These are phyloP conservation scores for Plasmodium vivax DNA, from an alignment of 169 alveolate genomes.

Conservation along the genomic window DNA sequence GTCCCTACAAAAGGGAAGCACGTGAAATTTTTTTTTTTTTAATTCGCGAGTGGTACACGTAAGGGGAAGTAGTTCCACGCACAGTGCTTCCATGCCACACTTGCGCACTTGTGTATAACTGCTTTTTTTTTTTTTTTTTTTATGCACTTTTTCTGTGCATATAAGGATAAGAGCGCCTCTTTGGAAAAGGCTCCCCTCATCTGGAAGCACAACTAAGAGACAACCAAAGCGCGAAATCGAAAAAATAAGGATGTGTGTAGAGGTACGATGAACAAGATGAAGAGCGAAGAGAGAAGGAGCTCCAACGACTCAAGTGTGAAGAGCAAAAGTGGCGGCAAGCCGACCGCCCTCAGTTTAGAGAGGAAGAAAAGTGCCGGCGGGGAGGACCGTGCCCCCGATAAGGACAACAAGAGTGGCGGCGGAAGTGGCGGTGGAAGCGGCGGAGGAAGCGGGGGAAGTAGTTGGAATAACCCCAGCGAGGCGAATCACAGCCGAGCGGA, in stretches of 20 bases:
- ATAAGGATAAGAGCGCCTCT: constrained; percentile 5
- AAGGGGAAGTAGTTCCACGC: not conserved
- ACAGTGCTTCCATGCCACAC: not conserved
- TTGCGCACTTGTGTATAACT: not conserved
- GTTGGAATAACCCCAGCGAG: not conserved
- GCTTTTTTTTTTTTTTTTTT: too few relatives aligned
- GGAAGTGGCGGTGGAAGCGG: too few relatives aligned
- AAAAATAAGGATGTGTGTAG: not conserved
- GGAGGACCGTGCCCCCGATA: too few relatives aligned
- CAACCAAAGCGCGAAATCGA: not conserved
- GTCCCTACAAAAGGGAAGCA: not conserved
- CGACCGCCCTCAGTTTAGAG: too few relatives aligned
- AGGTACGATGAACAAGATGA: constrained; percentile 13
- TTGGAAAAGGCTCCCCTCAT: not conserved
- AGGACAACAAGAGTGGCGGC: too few relatives aligned
- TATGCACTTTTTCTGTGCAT: not conserved
- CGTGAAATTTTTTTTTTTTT: not conserved
- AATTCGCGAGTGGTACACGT: not conserved
- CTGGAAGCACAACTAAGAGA: not conserved
- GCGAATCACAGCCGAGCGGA: not conserved
- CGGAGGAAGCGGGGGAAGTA: not conserved
- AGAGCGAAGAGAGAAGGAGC: constrained; percentile 8
- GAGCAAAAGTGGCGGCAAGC: constrained; percentile 5
- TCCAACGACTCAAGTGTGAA: constrained; percentile 11
- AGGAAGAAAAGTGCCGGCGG: too few relatives aligned